These are phyloP conservation scores for Lachnellula cervina DNA, from an alignment of 2,329 filamentous ascomycete species.

Conservation along the genomic window DNA sequence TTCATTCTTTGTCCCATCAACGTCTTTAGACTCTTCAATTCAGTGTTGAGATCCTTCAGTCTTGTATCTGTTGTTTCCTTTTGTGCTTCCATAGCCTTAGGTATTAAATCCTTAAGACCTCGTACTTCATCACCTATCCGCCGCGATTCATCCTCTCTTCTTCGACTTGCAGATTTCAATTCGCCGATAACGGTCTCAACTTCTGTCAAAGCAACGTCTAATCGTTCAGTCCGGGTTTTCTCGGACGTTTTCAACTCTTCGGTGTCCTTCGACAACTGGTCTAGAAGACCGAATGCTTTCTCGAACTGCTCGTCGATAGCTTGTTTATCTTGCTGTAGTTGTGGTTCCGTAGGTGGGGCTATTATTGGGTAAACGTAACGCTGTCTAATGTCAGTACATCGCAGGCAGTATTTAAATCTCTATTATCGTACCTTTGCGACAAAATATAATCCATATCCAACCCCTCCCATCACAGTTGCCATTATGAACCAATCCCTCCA, in stretches of 20 bases:
- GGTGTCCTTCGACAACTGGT: slow-evolving; percentile 89
- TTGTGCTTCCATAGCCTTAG: slow-evolving; percentile 81
- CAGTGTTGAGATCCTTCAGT: slow-evolving; percentile 77
- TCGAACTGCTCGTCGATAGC: slow-evolving; percentile 91
- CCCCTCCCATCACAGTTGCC: slow-evolving; percentile 88
- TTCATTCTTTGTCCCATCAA: slow-evolving; percentile 65
- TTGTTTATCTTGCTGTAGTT: slow-evolving; percentile 90
- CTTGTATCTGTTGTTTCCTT: slow-evolving; percentile 77
- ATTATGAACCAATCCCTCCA: slow-evolving; percentile 99
- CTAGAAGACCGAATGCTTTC: slow-evolving; percentile 82
- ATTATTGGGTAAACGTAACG: slow-evolving; percentile 90
- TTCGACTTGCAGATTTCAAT: slow-evolving; percentile 73
- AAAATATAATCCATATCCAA: slow-evolving; percentile 83
- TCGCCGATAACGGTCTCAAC: slow-evolving; percentile 79
- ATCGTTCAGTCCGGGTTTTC: slow-evolving; percentile 72
- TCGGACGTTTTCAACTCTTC: slow-evolving; percentile 82
- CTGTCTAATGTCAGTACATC: slow-evolving; percentile 39
- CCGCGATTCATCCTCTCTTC: slow-evolving; percentile 82
- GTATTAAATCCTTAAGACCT: slow-evolving; percentile 76
- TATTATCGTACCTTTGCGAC: slow-evolving; percentile 66
- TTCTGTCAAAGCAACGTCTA: slow-evolving; percentile 77
- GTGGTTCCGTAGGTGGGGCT: slow-evolving; percentile 86
- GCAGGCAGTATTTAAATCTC: background rate
- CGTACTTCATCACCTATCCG: slow-evolving; percentile 83
- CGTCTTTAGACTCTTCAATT: slow-evolving; percentile 89